Base-by-base conservation (phyloP, 139 green algal genomes). In the Chlorokybus atmophyticus region DNA sequence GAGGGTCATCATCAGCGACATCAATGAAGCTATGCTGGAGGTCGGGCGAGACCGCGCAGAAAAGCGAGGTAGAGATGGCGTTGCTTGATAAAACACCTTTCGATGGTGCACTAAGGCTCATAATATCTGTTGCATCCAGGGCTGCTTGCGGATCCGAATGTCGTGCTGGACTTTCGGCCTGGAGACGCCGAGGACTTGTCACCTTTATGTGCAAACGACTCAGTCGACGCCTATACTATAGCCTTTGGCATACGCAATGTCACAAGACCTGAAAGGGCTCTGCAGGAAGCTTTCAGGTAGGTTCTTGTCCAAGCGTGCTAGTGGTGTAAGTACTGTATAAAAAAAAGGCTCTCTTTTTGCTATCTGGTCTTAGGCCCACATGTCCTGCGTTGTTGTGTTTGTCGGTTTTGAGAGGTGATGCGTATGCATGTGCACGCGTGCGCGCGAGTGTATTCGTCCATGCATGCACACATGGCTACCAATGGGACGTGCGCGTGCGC, bases 171-270 rank as follows among this genome's bases (percentile, higher is more conserved):
- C 14, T 98, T 82, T 68, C 67, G 89, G 32, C 65, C 85, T 41
- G 88, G 82, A 31, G 84, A 95, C 62, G 91, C 91, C 1, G 87
- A 97, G 78, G 17, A 51, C 21, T 74, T 98, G 32, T 78, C 83
- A n/a, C n/a, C n/a, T n/a, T n/a, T n/a, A 2, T 87, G 95, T 27
- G 40, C 63, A 0, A 76, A 88, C 30, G 50, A 47, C 25, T 66
- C 26, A 21, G 79, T 95, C 29, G 91, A 99, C 65, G 67, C 60
- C 0, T 97, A 96, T 81, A 95, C 91, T 27, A 85, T 99, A 10
- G 87, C 89, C 0, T 99, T 99, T 61, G 91, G 91, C 29, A 93
- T 99, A 47, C 79, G 91, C 30, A 99, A 99, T 64, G 82, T 95
- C 7, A 96, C 91, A 1, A 57, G 88, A 67, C 67, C 82, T 0